Evolutionary conservation across 805 yeast genomes (phyloP), one percentile per base, ranked within the genome.

Genomic region (Deakozyma indianensis): DNA sequence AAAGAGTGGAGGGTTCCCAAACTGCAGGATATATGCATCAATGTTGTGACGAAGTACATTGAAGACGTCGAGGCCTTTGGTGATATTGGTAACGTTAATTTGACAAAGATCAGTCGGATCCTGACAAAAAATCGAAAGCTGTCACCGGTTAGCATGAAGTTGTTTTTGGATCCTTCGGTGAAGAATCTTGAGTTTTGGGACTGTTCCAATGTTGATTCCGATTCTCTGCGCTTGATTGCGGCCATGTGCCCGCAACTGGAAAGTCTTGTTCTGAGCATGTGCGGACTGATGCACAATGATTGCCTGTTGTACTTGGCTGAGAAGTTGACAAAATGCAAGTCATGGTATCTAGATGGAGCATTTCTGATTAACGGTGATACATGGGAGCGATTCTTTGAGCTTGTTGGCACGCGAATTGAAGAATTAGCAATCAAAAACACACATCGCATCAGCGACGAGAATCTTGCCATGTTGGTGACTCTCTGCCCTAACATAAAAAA

Each of bases 251-350:
- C 96, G 0, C 69, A 79, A 23, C 50, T 92, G 2, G 78, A 74
- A 51, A 60, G 68, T 1, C 59, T 92, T 41, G 80, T 80, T 0
- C 65, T 92, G 41, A 77, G 78, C 48, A 90, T 88, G 96, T 90
- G 97, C 67, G 98, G 98, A 3, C 88, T 83, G 53, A 64, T 92
- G 35, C 86, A 82, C 53, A 83, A 83, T 57, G 87, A 80, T 50
- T 80, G 82, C 47, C 59, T 92, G 48, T 57, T 67, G 16, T 82
- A 85, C 57, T 75, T 73, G 49, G 71, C 75, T 3, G 65, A 75
- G 7, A 79, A 83, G 50, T 65, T 90, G 38, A 63, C 64, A 0
- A 62, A 72, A 24, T 65, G 92, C 42, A 66, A 60, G 15, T 67
- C 74, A 14, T 47, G 90, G 4, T 65, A 72, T n/a, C 63, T 92